These are phyloP conservation scores for Monosporascus sp. DNA, from an alignment of 2,329 filamentous ascomycete species.

Conservation along the genomic window DNA sequence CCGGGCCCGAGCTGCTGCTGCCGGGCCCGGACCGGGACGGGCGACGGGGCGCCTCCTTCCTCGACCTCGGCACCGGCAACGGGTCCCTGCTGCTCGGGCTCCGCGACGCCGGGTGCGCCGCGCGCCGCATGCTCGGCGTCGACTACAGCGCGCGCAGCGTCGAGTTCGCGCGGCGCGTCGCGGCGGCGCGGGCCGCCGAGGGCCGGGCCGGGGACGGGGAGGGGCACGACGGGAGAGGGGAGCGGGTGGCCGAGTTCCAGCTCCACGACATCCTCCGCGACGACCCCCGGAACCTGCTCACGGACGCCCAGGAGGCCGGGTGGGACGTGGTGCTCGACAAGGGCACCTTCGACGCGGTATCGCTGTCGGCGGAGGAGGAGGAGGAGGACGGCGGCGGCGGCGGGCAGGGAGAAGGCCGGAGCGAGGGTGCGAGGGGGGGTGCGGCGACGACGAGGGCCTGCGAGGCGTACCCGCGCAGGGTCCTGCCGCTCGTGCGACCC, in stretches of 20 bases:
- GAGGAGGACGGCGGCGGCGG: conserved; percentile 17
- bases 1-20: conserved; percentile 14
- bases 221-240: conserved; percentile 15
- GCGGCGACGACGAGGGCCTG: conserved; percentile 38
- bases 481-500: conserved; percentile 61
- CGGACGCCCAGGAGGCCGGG: conserved; percentile 32
- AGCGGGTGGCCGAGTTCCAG: conserved; percentile 37
- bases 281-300: conserved; percentile 30
- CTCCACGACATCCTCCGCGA: conserved; percentile 61
- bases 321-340: conserved; percentile 97
- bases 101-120: conserved; percentile 54
- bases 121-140: conserved; percentile 71
- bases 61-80: conserved; percentile 93
- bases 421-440: neutral
- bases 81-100: conserved; percentile 86
- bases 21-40: conserved; percentile 16
- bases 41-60: conserved; percentile 48
- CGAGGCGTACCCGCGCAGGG: conserved; percentile 68
- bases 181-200: conserved; percentile 24
- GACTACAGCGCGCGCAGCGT: conserved; percentile 81
- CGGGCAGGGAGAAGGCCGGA: conserved; percentile 44
- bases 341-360: conserved; percentile 95
- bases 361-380: conserved; percentile 54
- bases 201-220: conserved; percentile 22
- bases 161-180: conserved; percentile 64